These are phyloP conservation scores for Aphanomyces cochlioides DNA, from an alignment of 352 stramenopile species.

Conservation along the genomic window DNA sequence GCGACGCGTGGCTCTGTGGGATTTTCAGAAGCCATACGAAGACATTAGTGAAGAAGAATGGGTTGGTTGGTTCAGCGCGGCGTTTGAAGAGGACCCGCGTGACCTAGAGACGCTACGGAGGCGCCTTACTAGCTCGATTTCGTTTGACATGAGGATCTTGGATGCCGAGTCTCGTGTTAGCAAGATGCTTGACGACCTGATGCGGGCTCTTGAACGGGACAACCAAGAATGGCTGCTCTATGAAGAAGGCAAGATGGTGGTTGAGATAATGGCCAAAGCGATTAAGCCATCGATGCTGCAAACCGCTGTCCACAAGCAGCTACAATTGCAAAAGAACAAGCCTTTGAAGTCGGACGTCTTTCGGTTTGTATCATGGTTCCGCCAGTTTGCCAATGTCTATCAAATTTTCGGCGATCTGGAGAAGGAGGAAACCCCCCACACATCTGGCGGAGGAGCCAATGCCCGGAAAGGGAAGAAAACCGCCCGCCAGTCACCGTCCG, in stretches of 20 bases:
- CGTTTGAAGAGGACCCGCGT: conserved; percentile 15
- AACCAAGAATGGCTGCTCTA: conserved; percentile 22
- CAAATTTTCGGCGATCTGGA: conserved; percentile 1
- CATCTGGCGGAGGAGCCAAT: not conserved
- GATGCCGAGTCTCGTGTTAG: conserved; percentile 14
- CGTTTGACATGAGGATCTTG: conserved; percentile 15
- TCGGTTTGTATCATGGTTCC: conserved; percentile 19
- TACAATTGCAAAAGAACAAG: conserved; percentile 18
- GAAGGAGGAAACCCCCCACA: not conserved
- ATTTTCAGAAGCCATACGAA: conserved; percentile 5
- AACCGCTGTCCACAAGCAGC: not conserved
- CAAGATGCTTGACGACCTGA: conserved; percentile 19
- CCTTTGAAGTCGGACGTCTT: conserved; percentile 9
- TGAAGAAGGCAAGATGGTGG: conserved; percentile 21
- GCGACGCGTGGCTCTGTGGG: conserved; percentile 9
- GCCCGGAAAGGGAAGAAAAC: not conserved
- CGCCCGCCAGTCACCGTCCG: no score
- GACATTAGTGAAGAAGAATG: conserved; percentile 15
- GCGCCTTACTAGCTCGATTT: not conserved
- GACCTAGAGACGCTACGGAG: conserved; percentile 12
- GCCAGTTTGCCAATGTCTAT: not conserved
- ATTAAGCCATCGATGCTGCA: conserved; percentile 7
- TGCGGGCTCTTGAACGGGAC: conserved; percentile 11
- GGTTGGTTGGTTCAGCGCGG: conserved; percentile 4
- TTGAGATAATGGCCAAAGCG: conserved; percentile 18